Base-by-base conservation (phyloP, 129 eudicot species). In the Arctium minus region DNA sequence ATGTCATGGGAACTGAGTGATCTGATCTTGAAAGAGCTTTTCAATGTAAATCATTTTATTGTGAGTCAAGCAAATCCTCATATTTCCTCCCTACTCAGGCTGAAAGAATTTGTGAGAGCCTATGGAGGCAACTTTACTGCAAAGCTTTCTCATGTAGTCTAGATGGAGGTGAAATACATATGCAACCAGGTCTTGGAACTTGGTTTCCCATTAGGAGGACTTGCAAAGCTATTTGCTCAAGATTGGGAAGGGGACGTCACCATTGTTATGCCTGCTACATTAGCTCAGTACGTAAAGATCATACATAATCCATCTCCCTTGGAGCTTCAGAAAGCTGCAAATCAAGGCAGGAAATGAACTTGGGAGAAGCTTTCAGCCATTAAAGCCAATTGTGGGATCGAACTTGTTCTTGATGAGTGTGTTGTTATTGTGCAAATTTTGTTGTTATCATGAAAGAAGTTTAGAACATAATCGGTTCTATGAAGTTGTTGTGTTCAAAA, bases 211-310 rank as follows among this genome's bases (percentile, higher is more conserved):
- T 81, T 94, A 56, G 97, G 98, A 8, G 98, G 98, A 81, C 85
- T 94, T 71, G 96, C 98, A 72, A 91, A 91, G 89, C 88, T 94
- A 12, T 94, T 94, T 86, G 97, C 97, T 77, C 98, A 94, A 80
- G 98, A 93, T 22, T 94, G 98, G 98, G 98, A 94, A 85, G 98
- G 98, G 69, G 97, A 94, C 79, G 97, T 94, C 37, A 94, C 97
- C 33, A 89, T 94, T 72, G 98, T 94, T 65, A 92, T 94, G 98
- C 97, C 98, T 8, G 98, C 97, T 79, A 94, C 98, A 68, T 85
- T 94, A 81, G 94, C 93, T 84, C 97, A 94, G 97, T 87, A 89
- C 82, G 89, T 90, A 11, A 94, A 91, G 70, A 92, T 94, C 75
- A 91, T 94, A 70, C 92, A 88, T 80, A 94, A 94, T 72, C 98